Base-by-base conservation (phyloP, 2,329 filamentous ascomycete species). In the Akanthomyces muscarius region DNA sequence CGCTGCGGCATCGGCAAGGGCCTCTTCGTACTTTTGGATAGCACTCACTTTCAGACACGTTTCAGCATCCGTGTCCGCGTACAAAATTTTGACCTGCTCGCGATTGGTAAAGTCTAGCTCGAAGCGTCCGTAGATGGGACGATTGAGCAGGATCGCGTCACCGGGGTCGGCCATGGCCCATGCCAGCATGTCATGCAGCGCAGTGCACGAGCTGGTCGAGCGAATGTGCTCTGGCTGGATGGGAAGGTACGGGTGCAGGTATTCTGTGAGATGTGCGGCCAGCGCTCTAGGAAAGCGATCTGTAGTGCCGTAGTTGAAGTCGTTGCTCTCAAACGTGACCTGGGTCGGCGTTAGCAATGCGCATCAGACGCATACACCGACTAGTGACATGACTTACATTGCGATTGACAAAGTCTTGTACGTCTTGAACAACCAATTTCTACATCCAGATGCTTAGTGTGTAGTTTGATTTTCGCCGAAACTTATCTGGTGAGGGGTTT, bases 101-200 rank as follows among this genome's bases (percentile, higher is more conserved):
- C 79, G 75, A 30, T 79, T 73, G 0, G 74, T 73, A 41, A 83
- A 78, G 65, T 84, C 82, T 3, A 77, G 71, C 44, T 81, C 75
- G 62, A 84, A 83, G 2, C 78, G 77, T 4, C 81, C 80, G 59
- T 83, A 84, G 6, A 77, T 71, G 1, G 78, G 78, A 1, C 74
- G 69, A 38, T 74, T 76, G 1, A 74, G 69, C 13, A 80, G 65
- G n/a, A 80, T 71, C 0, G 71, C 76, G 2, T 80, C 76, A 4
- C 75, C 72, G 0, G 73, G 69, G 42, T 79, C 71, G 0, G 73
- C 73, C 13, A 79, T 64, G 4, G 70, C 71, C 73, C 75, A 79
- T 0, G 74, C 74, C 4, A 78, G 71, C 30, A 77, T 69, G 30
- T 76, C 75, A 30, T 79, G 75, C 62, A 78, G 72, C 28, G 75